Conservation (phyloP, 768 basidiomycete species). For the Pisolithus sp. region DNA sequence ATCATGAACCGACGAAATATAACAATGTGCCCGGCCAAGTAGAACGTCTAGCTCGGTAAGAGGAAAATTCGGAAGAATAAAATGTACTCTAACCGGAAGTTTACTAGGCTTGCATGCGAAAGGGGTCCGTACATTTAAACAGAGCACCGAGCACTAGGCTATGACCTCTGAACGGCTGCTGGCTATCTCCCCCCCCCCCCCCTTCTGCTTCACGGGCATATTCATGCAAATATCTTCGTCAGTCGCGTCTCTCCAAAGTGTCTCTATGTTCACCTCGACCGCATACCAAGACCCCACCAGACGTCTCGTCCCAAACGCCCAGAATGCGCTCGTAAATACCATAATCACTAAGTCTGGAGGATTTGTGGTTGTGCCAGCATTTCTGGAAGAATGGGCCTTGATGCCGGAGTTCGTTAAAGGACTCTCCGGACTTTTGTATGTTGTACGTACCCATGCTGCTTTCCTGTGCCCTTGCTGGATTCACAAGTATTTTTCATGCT, state of each 20-base stretch:
- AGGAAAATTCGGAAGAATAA: no score
- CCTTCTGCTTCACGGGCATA: constrained; percentile 16
- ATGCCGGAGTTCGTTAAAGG: constrained; percentile 13
- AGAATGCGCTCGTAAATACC: constrained; percentile 17
- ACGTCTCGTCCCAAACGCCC: constrained; percentile 14
- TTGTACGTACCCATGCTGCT: constrained; percentile 11
- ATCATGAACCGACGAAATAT: no score
- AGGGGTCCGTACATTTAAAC: no score
- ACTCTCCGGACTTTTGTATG: constrained; percentile 10
- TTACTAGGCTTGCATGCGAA: no score
- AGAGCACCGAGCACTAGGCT: constrained; percentile 3
- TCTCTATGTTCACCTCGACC: constrained; percentile 16
- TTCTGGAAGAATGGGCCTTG: constrained; percentile 19
- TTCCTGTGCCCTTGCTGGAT: not conserved
- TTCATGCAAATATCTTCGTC: constrained; percentile 12
- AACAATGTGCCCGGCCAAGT: no score
- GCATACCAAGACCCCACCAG: constrained; percentile 8
- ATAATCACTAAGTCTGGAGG: constrained; percentile 8
- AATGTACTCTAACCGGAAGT: no score
- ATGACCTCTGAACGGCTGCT: constrained; percentile 1
- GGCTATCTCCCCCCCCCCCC: constrained; percentile 17
- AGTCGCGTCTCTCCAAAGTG: constrained; percentile 7
- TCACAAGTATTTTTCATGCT: not conserved
- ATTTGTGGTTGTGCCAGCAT: constrained; percentile 16
- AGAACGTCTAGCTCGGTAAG: no score